Evolutionary conservation across 768 basidiomycete genomes (phyloP), one percentile per base, ranked within the genome.

Genomic region (Nidularia pulvinata): DNA sequence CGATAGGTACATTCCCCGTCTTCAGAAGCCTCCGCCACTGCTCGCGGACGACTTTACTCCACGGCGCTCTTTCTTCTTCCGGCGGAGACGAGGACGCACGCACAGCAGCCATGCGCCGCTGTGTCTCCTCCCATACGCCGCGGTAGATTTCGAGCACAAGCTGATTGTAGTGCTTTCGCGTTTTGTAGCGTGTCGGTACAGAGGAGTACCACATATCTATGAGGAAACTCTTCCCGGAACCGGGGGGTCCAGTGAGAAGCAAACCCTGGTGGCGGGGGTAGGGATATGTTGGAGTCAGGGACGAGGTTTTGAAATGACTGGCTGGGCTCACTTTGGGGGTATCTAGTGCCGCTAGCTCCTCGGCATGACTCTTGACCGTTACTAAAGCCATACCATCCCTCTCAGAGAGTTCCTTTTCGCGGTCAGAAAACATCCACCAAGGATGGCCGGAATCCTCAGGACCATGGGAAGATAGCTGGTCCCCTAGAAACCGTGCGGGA

Each of bases 181-280:
- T 68, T 65, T 85, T 85, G 67, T 77, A 73, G 10, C 70, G 72
- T 0, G 81, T 79, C 1, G 81, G 80, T 1, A 85, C 58, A 19
- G 76, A 65, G n/a, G 76, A 64, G 63, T 74, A 81, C 77, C 84
- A 85, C 11, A 83, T 69, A 59, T 83, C 79, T 46, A 83, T 72
- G 19, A 85, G 65, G 52, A 84, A 75, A 44, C 78, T 81, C 62
- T 81, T 82, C 1, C 80, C 80, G 7, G 78, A 78, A 16, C 80
- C 81, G 5, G 81, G 79, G 7, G 80, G 78, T 5, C 80, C 80
- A 6, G 74, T 81, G 10, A 82, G 56, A 7, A 81, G 70, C 5
- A 82, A 68, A 6, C 83, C 79, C 81, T 82, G 53, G n/a, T n/a
- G n/a, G n/a, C n/a, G n/a, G n/a, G n/a, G n/a, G n/a, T n/a, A 10